Evolutionary conservation across 176 grass and related monocot genomes (phyloP).

Genomic region (Puccinellia tenuiflora): DNA sequence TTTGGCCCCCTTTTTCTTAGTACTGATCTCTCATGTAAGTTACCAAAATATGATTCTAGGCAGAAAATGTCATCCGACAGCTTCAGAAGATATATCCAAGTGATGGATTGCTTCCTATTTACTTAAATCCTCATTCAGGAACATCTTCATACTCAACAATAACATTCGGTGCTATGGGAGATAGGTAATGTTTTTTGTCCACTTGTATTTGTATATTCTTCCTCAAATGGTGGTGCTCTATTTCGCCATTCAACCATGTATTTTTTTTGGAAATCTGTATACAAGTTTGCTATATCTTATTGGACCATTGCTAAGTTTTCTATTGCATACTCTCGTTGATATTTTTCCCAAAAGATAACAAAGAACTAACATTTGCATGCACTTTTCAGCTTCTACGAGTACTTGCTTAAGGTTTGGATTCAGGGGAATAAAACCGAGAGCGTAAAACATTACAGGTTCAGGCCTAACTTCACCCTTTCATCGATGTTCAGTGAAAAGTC

Average conservation of each 20-base stretch:
- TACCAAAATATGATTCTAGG: constrained; percentile 47
- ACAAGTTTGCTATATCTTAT: not conserved
- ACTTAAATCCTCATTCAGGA: constrained; percentile 95
- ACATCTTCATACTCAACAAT: constrained; percentile 85
- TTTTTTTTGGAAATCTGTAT: not conserved
- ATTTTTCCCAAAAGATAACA: not conserved
- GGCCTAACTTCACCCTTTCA: constrained; percentile 2
- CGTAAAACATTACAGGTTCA: constrained; percentile 93
- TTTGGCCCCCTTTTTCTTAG: not conserved
- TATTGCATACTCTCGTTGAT: not conserved
- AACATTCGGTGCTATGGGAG: constrained; percentile 99
- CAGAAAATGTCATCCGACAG: constrained; percentile 79
- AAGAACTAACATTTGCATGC: constrained; percentile 1
- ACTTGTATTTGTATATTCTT: constrained; percentile 24
- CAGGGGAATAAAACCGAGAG: constrained; percentile 96
- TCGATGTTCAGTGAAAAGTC: constrained; percentile 1
- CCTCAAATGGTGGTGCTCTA: not conserved
- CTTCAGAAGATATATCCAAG: constrained; percentile 94
- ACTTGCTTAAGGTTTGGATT: constrained; percentile 97
- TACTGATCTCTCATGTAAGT: constrained; percentile 4
- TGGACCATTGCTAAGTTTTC: constrained; percentile 3
- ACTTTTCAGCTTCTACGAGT: constrained; percentile 93
- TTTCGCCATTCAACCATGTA: not conserved
- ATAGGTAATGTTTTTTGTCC: constrained; percentile 58
- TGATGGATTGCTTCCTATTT: constrained; percentile 96